Base-by-base conservation (phyloP, 345 rosid species). In the Hevea brasiliensis region DNA sequence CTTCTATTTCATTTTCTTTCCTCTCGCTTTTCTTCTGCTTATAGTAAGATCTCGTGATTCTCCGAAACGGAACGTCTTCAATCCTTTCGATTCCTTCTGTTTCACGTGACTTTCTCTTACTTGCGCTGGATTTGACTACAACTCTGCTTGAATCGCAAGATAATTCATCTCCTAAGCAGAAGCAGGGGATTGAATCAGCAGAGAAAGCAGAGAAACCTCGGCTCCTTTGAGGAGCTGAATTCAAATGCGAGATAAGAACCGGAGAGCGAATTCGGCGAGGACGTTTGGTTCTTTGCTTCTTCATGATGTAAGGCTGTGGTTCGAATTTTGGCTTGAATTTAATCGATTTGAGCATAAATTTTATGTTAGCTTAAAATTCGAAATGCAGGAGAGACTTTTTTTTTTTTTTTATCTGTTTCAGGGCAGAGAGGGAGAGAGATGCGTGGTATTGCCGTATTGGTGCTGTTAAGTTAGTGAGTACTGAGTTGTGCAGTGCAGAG, bases 61-160 rank as follows among this genome's bases (percentile, higher is more conserved):
- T 87, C 67, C 89, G 80, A 57, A 79, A 77, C 37, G 76, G 74
- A 37, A 51, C 29, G 10, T 37, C 74, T 23, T 77, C 79, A 53
- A 61, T 75, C 68, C 72, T 54, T 72, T 74, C 74, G 61, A 73
- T 67, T 59, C 68, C 85, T 67, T 81, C 80, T 23, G 45, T 59
- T 37, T 82, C 85, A 63, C 37, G 77, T 7, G 70, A 57, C 59
- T 74, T 82, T 47, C 87, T 79, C 84, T 87, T 92, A 73, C 37
- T 82, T 20, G 62, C 37, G 42, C 59, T 77, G 24, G 83, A 69
- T 62, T 73, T 68, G 62, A 55, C 61, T 50, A 74, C 79, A 44
- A 82, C 87, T 77, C 85, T 76, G 75, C 82, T 82, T 2, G 88
- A 86, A 54, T 72, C 74, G 72, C 83, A 86, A 11, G 89, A 88